Base-by-base conservation (phyloP, 2,329 filamentous ascomycete species). In the Sporothrix dimorphospora region DNA sequence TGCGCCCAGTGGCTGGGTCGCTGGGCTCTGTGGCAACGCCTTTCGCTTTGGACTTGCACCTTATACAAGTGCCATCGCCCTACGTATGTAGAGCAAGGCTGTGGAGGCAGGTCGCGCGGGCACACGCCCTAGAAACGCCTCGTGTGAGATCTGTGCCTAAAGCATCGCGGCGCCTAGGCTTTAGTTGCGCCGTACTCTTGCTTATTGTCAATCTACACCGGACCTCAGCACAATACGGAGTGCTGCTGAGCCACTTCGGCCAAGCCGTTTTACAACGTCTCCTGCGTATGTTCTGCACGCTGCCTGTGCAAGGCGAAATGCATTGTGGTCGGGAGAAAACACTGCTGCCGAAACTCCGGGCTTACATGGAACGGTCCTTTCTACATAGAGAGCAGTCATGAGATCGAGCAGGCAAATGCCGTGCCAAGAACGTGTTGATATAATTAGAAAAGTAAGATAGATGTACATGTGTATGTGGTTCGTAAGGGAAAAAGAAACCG, bases 371-470 rank as follows among this genome's bases (percentile, higher is more conserved):
- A 24, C n/a, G 38, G 38, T 7, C 7, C 8, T 7, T n/a, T 34
- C 24, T 30, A 16, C 63, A 30, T 16, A 49, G 21, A 45, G 11
- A n/a, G 11, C 42, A 47, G 19, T 65, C 59, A 45, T 16, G 53
- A 57, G 53, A 2, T 19, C 5, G 12, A 47, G 53, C 27, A 34
- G 53, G 59, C 38, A 45, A 16, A 19, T 19, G 27, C 21, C 14
- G 3, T 66, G 42, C 63, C 21, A 66, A 47, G 14, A 47, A n/a
- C 11, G n/a, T 19, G 61, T 27, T 61, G 57, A n/a, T 66, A 34
- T 34, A 34, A 30, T 66, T 65, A 65, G 42, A 66, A 49, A 59
- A 30, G 63, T 49, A 66, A 34, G 38, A 49, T 34, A 34, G 42
- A 49, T 34, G 63, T 66, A 66, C 63, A 34, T 9, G 63, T n/a